A percentile compares a stretch with the other conserved stretches of the same genome.
These are phyloP conservation scores for Exophiala xenobiotica DNA, from an alignment of 2,329 filamentous ascomycete genomes.

Conservation along the genomic window DNA sequence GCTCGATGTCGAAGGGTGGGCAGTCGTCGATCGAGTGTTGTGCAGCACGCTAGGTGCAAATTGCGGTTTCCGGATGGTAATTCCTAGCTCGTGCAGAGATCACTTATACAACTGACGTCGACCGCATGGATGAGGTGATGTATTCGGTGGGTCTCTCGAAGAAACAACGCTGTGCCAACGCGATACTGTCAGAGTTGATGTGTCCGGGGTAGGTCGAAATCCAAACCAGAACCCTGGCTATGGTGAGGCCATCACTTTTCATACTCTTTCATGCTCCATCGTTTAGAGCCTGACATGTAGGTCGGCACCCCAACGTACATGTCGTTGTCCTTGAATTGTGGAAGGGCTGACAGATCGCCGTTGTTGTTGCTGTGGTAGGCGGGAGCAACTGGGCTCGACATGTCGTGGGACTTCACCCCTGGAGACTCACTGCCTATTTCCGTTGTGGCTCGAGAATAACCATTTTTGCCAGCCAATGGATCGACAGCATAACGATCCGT, in stretches of 20 bases:
- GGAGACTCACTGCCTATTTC: conserved; percentile 14
- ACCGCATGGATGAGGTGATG: too few relatives aligned
- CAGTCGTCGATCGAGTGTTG: too few relatives aligned
- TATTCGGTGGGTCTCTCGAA: too few relatives aligned
- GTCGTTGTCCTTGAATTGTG: conserved; percentile 13
- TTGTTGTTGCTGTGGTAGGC: not conserved
- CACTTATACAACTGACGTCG: too few relatives aligned
- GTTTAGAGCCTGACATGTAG: conserved; percentile 26
- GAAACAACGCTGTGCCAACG: too few relatives aligned
- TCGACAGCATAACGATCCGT: not conserved
- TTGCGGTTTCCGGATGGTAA: too few relatives aligned
- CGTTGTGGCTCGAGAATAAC: conserved; percentile 14
- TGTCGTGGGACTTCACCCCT: conserved; percentile 11
- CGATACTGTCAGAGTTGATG: too few relatives aligned
- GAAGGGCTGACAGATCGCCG: conserved; percentile 18
- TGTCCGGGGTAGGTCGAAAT: too few relatives aligned
- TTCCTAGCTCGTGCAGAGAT: too few relatives aligned
- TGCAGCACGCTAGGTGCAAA: too few relatives aligned
- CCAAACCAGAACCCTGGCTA: not conserved
- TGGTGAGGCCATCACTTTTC: conserved; percentile 9
- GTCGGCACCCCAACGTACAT: conserved; percentile 26
- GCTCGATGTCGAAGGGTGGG: too few relatives aligned
- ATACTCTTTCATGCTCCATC: conserved; percentile 28
- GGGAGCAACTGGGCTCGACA: not conserved
- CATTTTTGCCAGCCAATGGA: conserved; percentile 2